Percentiles rank a stretch among this genome's conserved stretches.
Conservation (phyloP, 148 eudicot genomes). For the Salicornia ramosissima region DNA sequence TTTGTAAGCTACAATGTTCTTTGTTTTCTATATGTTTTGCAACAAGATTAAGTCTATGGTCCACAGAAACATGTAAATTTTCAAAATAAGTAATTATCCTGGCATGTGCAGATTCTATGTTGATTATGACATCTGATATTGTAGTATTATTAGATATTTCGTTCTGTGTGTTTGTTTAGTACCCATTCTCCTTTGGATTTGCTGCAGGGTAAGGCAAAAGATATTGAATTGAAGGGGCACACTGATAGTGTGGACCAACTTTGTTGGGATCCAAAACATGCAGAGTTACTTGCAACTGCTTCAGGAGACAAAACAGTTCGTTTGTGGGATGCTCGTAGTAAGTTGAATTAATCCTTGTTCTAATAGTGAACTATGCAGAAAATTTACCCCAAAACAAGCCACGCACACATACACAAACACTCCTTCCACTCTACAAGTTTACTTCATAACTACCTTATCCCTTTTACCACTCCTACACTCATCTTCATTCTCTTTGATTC, state of each 20-base stretch:
- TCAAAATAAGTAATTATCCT: background rate
- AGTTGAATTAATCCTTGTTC: conserved; percentile 25
- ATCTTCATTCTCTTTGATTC: background rate
- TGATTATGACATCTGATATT: background rate
- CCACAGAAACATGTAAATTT: background rate
- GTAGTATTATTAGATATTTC: background rate
- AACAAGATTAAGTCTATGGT: background rate
- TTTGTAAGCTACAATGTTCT: background rate
- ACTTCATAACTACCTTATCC: background rate
- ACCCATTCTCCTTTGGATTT: background rate
- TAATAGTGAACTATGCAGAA: background rate
- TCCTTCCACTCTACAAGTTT: background rate
- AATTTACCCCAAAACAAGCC: too few relatives aligned
- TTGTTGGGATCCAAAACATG: conserved; percentile 97
- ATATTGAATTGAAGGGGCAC: conserved; percentile 88
- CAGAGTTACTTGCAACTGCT: conserved; percentile 90
- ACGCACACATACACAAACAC: too few relatives aligned
- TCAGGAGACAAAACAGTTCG: conserved; percentile 98
- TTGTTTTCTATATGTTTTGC: background rate
- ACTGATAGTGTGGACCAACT: conserved; percentile 98
- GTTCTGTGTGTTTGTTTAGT: background rate
- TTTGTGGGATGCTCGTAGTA: conserved; percentile 98
- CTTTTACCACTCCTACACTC: background rate
- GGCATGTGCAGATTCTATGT: too few relatives aligned
- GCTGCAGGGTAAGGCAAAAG: conserved; percentile 83